Base-by-base conservation (phyloP, 495 filamentous ascomycete genomes). In the Sporormia fimetaria region DNA sequence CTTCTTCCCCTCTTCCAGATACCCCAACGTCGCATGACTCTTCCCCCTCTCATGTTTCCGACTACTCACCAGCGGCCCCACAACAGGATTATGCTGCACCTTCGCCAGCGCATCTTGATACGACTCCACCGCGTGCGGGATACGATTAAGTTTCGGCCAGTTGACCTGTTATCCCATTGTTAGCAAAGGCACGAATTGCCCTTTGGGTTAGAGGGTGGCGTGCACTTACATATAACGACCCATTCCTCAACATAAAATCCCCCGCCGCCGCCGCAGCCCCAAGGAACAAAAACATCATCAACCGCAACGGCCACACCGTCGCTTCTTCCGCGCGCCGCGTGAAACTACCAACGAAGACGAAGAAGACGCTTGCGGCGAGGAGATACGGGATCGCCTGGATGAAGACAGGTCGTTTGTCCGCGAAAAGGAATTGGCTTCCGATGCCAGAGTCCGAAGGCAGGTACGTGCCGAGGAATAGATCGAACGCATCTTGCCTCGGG, bases 1-100 rank as follows among this genome's bases (percentile, higher is more conserved):
- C 67, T 94, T 94, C 70, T 96, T 96, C 12, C 88, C 88, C 55
- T 96, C 88, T 59, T 95, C 88, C 26, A 92, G 64, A 57, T 81
- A 84, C 32, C 80, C 74, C 33, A 90, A 73, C 29, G 81, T 67
- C 21, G 81, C 78, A 44, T 77, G 81, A 63, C 83, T 93, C 23
- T 78, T 68, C 8, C 83, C 81, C 16, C 81, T 68, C 57, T 86
- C 83, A 52, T 87, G 83, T 47, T 72, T 67, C 10, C 73, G n/a
- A n/a, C 10, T 44, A 5, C 46, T 72, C 25, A 88, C 75, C 38
- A 82, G 67, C 22, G 68, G 62, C 2, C 87, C 87, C 43, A 94
- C 66, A 15, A 94, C 57, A 44, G 74, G 72, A 60, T 90, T 85
- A 44, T 82, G 75, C 21, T 74, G 67, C 6, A 83, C 81, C 54